Evolutionary conservation across 208 protist genomes (phyloP), one percentile per base, ranked within the genome.

Genomic region (Trypanosoma scelopori): DNA sequence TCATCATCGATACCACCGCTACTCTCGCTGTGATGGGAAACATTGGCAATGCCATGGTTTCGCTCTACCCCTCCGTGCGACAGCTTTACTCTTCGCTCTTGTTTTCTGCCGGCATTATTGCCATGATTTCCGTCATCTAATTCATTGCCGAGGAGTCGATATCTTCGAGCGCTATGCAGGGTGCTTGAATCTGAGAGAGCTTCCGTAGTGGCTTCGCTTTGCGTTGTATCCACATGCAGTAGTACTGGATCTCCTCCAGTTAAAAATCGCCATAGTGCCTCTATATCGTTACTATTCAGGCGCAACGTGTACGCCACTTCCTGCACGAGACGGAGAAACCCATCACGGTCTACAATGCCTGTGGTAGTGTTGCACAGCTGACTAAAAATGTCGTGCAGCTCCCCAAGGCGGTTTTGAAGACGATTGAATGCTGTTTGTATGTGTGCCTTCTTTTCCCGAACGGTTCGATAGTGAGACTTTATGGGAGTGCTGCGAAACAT

Each of bases 231-330:
- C 9, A 5, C 16, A 9, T 18, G 3, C 30, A 65, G 22, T 9
- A 65, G 28, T 18, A 65, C 43, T 9, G 62, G 27, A 9, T 68
- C 62, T 22, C 62, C 62, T 51, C 28, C 53, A 18, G 48, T 68
- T 23, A 68, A 43, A 32, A 60, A 68, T 16, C 28, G 0, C 62
- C 62, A 68, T 5, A 68, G 12, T 25, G 13, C 12, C 0, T 68
- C 48, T 20, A 68, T 48, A 23, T 68, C 62, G 3, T 41, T 30
- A 18, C 48, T 42, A 27, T 49, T 35, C 22, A 68, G 23, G 30
- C 27, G 52, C 22, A 57, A 28, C 42, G 45, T 68, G 28, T 57
- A 28, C 11, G 50, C 20, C 12, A 58, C 48, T 4, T 3, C 15
- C 25, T 41, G 2, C 50, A 68, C 7, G 18, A 68, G 62, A 4